Conservation (phyloP, 352 stramenopile genomes). For the Globisporangium canariense region DNA sequence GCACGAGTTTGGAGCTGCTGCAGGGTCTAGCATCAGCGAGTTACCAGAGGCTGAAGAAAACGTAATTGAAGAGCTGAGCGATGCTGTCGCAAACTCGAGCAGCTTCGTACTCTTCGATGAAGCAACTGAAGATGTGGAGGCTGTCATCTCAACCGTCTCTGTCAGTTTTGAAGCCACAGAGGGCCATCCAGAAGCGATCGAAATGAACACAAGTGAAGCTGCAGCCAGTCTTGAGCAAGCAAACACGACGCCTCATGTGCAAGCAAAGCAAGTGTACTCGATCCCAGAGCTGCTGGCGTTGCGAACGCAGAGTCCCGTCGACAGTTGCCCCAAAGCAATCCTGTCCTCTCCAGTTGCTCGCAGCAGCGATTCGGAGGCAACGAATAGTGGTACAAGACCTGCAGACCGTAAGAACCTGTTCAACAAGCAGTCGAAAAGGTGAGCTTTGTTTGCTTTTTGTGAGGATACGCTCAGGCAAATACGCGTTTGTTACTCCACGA, state of each 20-base stretch:
- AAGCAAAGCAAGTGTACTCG: slow-evolving; percentile 14
- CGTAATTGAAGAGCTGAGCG: not conserved
- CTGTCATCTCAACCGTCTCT: not conserved
- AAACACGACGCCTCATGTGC: not conserved
- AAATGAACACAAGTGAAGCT: not conserved
- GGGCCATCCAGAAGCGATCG: not conserved
- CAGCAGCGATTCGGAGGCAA: not conserved
- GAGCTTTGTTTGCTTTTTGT: not conserved
- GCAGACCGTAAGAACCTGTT: not conserved
- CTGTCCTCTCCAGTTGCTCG: slow-evolving; percentile 8
- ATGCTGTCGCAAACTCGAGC: not conserved
- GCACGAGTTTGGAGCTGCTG: not conserved
- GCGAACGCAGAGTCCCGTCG: not conserved
- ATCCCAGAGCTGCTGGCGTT: slow-evolving; percentile 13
- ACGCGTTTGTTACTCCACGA: not conserved
- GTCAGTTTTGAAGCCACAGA: not conserved
- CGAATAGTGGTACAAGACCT: not conserved
- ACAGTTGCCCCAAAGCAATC: slow-evolving; percentile 8
- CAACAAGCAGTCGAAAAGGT: slow-evolving; percentile 6
- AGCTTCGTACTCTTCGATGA: not conserved
- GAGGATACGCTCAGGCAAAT: not conserved
- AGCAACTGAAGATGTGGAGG: not conserved
- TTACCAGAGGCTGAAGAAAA: not conserved
- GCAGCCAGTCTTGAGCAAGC: not conserved
- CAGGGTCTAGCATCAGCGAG: not conserved